Evolutionary conservation across 2,329 filamentous ascomycete species (phyloP).

Genomic region (Raffaelea albimanens): DNA sequence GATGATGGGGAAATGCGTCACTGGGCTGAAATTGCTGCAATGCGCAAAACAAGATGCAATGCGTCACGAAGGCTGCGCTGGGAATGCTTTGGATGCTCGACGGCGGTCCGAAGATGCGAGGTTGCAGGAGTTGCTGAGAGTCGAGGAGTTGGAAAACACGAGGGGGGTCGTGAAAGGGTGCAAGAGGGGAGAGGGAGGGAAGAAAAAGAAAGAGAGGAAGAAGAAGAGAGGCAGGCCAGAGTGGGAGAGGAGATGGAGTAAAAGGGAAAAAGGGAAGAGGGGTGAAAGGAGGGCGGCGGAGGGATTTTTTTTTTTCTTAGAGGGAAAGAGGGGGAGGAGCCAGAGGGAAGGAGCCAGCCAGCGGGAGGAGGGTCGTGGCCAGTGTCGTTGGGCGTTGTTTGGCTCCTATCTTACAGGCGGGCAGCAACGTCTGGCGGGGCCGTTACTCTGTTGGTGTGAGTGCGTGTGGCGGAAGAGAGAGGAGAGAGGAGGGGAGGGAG

Average conservation of each 20-base stretch:
- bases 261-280: conserved; percentile 13
- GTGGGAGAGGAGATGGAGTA: conserved; percentile 7
- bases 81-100: no score
- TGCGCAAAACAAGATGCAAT: no score
- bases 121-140: no score
- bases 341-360: conserved; percentile 2
- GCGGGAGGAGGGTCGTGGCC: background rate
- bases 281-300: conserved; percentile 10
- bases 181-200: background rate
- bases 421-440: background rate
- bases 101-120: no score
- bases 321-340: conserved; percentile 13
- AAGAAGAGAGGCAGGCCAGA: conserved; percentile 15
- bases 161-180: background rate
- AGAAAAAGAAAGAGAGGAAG: conserved; percentile 16
- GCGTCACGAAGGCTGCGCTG: no score
- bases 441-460: background rate
- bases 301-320: conserved; percentile 3
- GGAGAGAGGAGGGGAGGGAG: conserved; percentile 6
- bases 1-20: no score
- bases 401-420: no score
- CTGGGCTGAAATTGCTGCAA: no score
- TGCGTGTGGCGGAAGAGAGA: background rate
- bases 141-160: conserved; percentile 11
- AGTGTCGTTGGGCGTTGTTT: conserved; percentile 14